Evolutionary conservation across 192 early-diverging fungal species (phyloP).

Genomic region (Coemansia sp.): DNA sequence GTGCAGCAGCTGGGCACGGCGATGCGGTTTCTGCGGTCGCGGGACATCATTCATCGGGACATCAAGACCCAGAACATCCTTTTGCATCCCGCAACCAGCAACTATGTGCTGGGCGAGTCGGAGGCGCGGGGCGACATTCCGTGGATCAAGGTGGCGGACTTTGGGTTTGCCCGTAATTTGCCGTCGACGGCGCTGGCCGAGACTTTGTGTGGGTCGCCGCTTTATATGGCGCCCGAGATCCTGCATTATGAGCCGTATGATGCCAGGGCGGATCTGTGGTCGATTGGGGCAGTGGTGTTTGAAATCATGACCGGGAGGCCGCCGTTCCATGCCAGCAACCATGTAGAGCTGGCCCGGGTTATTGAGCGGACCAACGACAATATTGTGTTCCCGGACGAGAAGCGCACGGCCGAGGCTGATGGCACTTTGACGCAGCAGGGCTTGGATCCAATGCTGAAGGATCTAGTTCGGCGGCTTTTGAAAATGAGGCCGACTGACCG

Average conservation of each 20-base stretch:
- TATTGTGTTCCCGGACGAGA: slow-evolving; percentile 83
- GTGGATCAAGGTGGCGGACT: slow-evolving; percentile 89
- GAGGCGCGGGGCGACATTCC: slow-evolving; percentile 50
- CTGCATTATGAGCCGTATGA: slow-evolving; percentile 88
- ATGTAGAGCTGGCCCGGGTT: slow-evolving; percentile 84
- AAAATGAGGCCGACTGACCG: slow-evolving; percentile 83
- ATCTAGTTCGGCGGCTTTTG: slow-evolving; percentile 72
- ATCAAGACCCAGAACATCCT: slow-evolving; percentile 96
- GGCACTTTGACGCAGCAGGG: not conserved
- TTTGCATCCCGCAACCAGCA: slow-evolving; percentile 53
- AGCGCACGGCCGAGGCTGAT: not conserved
- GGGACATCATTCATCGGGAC: slow-evolving; percentile 91
- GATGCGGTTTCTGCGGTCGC: slow-evolving; percentile 78
- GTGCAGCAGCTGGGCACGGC: slow-evolving; percentile 74
- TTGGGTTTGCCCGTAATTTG: slow-evolving; percentile 93
- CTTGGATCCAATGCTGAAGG: slow-evolving; percentile 35
- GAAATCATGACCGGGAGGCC: slow-evolving; percentile 89
- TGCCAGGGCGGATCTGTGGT: slow-evolving; percentile 95
- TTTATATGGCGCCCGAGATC: slow-evolving; percentile 93
- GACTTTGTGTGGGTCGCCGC: slow-evolving; percentile 93
- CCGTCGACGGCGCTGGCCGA: slow-evolving; percentile 80
- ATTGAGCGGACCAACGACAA: slow-evolving; percentile 81
- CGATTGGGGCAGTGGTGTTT: slow-evolving; percentile 89
- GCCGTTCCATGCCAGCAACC: slow-evolving; percentile 89
- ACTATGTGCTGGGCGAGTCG: slow-evolving; percentile 40